Evolutionary conservation across 2,329 filamentous ascomycete species (phyloP), one percentile per base, ranked within the genome.

Genomic region (Fusarium sp.): DNA sequence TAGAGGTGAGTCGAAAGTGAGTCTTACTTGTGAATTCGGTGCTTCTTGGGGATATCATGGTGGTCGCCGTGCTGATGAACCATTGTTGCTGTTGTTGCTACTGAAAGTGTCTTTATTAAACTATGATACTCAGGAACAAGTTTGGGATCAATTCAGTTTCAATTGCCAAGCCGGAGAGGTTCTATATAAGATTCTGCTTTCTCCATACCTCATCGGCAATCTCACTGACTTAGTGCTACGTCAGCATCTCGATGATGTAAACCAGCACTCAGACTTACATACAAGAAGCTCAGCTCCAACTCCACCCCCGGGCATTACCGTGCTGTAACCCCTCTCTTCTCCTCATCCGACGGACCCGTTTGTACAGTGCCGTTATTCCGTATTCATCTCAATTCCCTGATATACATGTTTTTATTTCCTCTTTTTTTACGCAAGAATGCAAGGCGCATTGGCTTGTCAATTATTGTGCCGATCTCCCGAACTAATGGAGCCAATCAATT

Each of bases 51-150:
- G 53, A 88, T 86, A 9, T 86, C 71, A 66, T 85, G 81, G 41
- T 84, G 79, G 65, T 88, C 80, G 65, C 81, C 81, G 74, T 85
- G 80, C 65, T 86, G 84, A 62, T 79, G 75, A 57, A 85, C 84
- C 84, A 86, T 85, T 23, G 66, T 81, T 72, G 44, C 52, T 45
- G 23, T 15, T 31, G 30, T 34, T 23, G 15, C 13, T 36, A 16
- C 33, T 36, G 15, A 36, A 36, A 15, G 33, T 44, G 8, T 47
- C 15, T 57, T 40, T 23, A 20, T 12, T 46, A 11, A 41, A 44
- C 12, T 26, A 57, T 40, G 23, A n/a, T 49, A 8, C 2, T 42
- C 23, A 26, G 7, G 10, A 15, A 18, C 13, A 33, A 11, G 10
- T 20, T 9, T 28, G 16, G 10, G 42, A 8, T 13, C 8, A 40